These are phyloP conservation scores for Coemansia sp. DNA, from an alignment of 192 early-diverging fungal genomes.

Conservation along the genomic window DNA sequence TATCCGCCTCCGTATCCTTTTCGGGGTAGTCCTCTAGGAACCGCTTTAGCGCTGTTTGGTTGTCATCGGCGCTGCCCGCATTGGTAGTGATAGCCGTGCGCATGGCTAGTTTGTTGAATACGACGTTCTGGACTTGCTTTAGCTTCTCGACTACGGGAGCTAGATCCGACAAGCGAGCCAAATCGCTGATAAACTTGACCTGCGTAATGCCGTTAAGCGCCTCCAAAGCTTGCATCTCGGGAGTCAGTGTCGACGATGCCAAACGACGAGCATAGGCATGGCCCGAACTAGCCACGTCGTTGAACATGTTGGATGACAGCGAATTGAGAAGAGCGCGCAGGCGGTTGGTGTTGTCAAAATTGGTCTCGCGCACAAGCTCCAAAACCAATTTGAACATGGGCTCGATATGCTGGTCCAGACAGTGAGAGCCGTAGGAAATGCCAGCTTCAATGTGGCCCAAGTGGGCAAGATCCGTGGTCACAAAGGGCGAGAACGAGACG, in stretches of 20 bases:
- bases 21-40: conserved; percentile 31
- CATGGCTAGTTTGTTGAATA: conserved; percentile 43
- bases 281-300: conserved; percentile 78
- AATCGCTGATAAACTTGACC: conserved; percentile 75
- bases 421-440: conserved; percentile 62
- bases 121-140: conserved; percentile 45
- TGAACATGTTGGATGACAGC: conserved; percentile 70
- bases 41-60: conserved; percentile 35
- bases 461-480: conserved; percentile 65
- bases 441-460: conserved; percentile 66
- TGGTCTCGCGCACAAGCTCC: conserved; percentile 69
- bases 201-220: conserved; percentile 61
- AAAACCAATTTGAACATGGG: conserved; percentile 71
- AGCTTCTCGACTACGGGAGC: conserved; percentile 62
- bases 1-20: not conserved
- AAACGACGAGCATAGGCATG: conserved; percentile 78
- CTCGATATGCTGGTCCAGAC: conserved; percentile 71
- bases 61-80: conserved; percentile 23
- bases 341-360: conserved; percentile 69
- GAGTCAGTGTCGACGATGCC: conserved; percentile 63
- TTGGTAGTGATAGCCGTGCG: conserved; percentile 47
- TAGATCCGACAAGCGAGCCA: conserved; percentile 64
- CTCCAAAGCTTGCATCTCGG: conserved; percentile 55
- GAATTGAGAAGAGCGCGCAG: conserved; percentile 74
- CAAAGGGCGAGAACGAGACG: conserved; percentile 65